Evolutionary conservation across 495 filamentous ascomycete genomes (phyloP), one percentile per base, ranked within the genome.

Genomic region (Podospora pseudopauciseta): DNA sequence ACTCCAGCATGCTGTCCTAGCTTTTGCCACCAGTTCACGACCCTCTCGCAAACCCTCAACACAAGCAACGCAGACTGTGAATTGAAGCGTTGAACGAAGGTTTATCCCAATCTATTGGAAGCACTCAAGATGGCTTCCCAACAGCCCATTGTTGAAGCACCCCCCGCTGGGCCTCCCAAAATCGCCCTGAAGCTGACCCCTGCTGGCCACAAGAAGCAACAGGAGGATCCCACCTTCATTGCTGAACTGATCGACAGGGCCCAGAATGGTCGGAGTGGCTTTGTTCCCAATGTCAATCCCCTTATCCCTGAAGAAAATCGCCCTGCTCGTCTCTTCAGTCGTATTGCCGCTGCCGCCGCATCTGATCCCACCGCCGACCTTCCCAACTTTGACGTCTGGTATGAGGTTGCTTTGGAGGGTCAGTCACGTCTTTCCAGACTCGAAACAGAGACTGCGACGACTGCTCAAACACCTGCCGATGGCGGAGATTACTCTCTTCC

Each of bases 351-450:
- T 26, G 44, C 28, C 15, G 39, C 5, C 15, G 7, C 39, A 3
- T 49, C 39, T 49, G 39, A 49, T 49, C 39, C 39, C 39, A 11
- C 15, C 15, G 34, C 5, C 34, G 27, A 60, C 3, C 27, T 39
- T 19, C 60, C 60, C 19, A 67, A 67, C 49, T 67, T 67, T 54
- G 59, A 67, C 30, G 59, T 49, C 0, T 67, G 66, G 66, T 67
- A 67, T 23, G 34, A 67, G 7, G 19, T 67, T 34, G 34, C 34
- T 5, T n/a, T 67, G 5, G 49, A 32, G 2, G 19, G 1, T 26
- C 66, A 19, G 44, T 49, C 27, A 44, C 59, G 49, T 60, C 66
- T 49, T 16, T 16, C 66, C 39, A 26, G 55, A 32, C 1, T 15
- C 60, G 20, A 64, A 64, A 2, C 16, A 2, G 39, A 49, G 15